Evolutionary conservation across 345 rosid genomes (phyloP).

Genomic region (Diplotaxis tenuifolia): DNA sequence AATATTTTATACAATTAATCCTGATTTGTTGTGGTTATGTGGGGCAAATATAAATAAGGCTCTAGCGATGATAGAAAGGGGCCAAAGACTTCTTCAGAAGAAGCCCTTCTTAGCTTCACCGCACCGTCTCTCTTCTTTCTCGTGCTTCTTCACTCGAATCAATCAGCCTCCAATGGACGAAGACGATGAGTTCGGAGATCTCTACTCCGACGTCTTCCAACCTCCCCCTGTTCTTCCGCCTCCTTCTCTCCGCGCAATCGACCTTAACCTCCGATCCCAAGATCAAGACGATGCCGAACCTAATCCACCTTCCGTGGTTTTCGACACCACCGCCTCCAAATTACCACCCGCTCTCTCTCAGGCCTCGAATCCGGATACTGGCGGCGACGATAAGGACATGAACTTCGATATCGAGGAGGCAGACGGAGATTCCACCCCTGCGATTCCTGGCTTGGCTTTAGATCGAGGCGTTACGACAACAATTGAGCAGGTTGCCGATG

Average conservation of each 20-base stretch:
- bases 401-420: slow-evolving; percentile 83
- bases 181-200: slow-evolving; percentile 99
- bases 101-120: slow-evolving; percentile 37
- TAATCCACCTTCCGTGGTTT: slow-evolving; percentile 45
- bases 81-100: slow-evolving; percentile 14
- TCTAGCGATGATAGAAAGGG: slow-evolving; percentile 20
- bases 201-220: slow-evolving; percentile 77
- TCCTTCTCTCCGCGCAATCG: slow-evolving; percentile 49
- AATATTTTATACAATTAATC: background rate
- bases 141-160: slow-evolving; percentile 15
- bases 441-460: slow-evolving; percentile 47
- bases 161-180: slow-evolving; percentile 63
- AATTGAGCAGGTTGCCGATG: slow-evolving; percentile 20
- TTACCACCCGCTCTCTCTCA: slow-evolving; percentile 24
- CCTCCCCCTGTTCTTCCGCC: slow-evolving; percentile 48
- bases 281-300: slow-evolving; percentile 17
- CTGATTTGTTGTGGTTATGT: background rate
- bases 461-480: slow-evolving; percentile 26
- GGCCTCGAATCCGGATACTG: slow-evolving; percentile 20
- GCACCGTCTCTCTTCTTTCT: slow-evolving; percentile 27
- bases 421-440: slow-evolving; percentile 40
- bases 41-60: slow-evolving; percentile 1
- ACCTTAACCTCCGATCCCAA: slow-evolving; percentile 52
- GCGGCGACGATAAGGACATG: slow-evolving; percentile 39
- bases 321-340: slow-evolving; percentile 22